A percentile compares a stretch with the other conserved stretches of the same genome.
Evolutionary conservation across 2,329 filamentous ascomycete genomes (phyloP).

Genomic region (Aspergillus neoniger): DNA sequence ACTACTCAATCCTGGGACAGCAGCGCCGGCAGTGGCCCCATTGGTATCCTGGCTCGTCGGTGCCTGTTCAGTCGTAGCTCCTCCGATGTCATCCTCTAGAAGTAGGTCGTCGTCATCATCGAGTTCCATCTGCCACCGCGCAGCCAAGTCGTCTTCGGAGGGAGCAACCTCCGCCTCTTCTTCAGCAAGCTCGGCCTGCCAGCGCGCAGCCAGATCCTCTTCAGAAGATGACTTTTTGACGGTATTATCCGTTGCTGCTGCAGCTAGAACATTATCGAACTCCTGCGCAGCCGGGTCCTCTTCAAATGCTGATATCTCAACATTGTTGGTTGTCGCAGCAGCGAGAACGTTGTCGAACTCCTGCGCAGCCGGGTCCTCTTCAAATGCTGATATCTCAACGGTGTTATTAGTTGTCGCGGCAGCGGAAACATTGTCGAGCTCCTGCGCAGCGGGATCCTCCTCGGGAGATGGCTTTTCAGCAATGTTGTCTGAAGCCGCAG

Average conservation of each 20-base stretch:
- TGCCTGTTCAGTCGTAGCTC: constrained; percentile 25
- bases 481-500: too few species aligned
- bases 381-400: constrained; percentile 26
- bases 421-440: constrained; percentile 19
- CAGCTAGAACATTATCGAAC: constrained; percentile 28
- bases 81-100: constrained; percentile 61
- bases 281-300: constrained; percentile 68
- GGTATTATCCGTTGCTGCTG: constrained; percentile 20
- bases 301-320: constrained; percentile 33
- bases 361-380: constrained; percentile 69
- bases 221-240: constrained; percentile 34
- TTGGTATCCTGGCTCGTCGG: constrained; percentile 28
- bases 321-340: constrained; percentile 15
- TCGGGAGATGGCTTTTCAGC: constrained; percentile 11
- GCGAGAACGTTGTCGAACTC: constrained; percentile 27
- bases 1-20: constrained; percentile 24
- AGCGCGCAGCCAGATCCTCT: constrained; percentile 74
- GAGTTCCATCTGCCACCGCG: constrained; percentile 58
- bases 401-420: constrained; percentile 23
- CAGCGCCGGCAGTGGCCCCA: constrained; percentile 15
- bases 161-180: constrained; percentile 51
- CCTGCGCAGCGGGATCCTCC: constrained; percentile 31
- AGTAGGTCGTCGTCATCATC: constrained; percentile 75
- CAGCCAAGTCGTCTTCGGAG: constrained; percentile 69
- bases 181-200: constrained; percentile 70